A percentile compares a stretch with the other conserved stretches of the same genome.
These are phyloP conservation scores for Celoporthe dispersa DNA, from an alignment of 2,329 filamentous ascomycete genomes.

Conservation along the genomic window DNA sequence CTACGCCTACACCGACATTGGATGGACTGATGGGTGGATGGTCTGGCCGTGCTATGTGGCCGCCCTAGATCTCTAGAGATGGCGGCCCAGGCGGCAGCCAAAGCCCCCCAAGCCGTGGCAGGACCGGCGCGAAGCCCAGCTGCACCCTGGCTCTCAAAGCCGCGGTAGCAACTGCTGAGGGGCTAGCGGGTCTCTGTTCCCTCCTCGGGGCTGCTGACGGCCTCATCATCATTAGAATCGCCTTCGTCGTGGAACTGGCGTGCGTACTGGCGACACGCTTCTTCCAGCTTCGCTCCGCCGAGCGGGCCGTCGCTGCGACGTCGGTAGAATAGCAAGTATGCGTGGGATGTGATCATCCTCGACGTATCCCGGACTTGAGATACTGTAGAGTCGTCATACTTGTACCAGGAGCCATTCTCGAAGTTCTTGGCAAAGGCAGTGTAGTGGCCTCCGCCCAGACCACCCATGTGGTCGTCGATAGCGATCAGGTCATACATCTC, in stretches of 20 bases:
- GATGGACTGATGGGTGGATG: too few relatives aligned
- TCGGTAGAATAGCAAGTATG: slow-evolving; percentile 95
- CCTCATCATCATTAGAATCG: slow-evolving; percentile 26
- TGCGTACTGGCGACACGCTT: slow-evolving; percentile 57
- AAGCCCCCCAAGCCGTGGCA: slow-evolving; percentile 9
- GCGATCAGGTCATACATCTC: slow-evolving; percentile 92
- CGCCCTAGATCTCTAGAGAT: slow-evolving; percentile 4
- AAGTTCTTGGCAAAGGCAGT: slow-evolving; percentile 95
- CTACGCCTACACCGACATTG: background rate
- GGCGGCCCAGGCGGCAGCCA: slow-evolving; percentile 8
- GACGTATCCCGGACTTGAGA: slow-evolving; percentile 62
- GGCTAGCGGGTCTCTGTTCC: slow-evolving; percentile 27
- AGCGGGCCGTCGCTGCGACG: slow-evolving; percentile 77
- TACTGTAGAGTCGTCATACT: slow-evolving; percentile 89
- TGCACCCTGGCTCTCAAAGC: slow-evolving; percentile 9
- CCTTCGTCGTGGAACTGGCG: slow-evolving; percentile 5
- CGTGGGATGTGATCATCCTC: slow-evolving; percentile 72
- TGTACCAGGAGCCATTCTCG: slow-evolving; percentile 86
- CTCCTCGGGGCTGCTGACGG: slow-evolving; percentile 22
- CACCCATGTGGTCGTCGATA: slow-evolving; percentile 94
- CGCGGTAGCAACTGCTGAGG: slow-evolving; percentile 15
- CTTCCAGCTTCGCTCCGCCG: slow-evolving; percentile 75
- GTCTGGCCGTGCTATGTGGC: background rate
- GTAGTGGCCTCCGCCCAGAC: slow-evolving; percentile 93
- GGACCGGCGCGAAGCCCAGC: background rate